Evolutionary conservation across 208 protist genomes (phyloP).

Genomic region (Crithidia acanthocephali): DNA sequence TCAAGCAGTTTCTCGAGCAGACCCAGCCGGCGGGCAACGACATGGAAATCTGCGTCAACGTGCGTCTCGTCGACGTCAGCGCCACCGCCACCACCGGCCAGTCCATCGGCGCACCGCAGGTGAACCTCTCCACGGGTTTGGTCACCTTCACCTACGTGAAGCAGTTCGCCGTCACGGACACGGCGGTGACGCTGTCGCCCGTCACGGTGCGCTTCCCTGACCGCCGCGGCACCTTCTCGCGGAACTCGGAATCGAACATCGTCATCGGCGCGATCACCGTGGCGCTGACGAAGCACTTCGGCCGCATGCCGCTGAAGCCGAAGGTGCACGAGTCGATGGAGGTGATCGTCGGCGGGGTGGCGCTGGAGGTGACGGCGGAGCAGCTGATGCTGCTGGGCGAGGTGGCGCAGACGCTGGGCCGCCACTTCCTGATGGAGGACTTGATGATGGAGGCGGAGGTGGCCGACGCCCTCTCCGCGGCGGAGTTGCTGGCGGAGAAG

Average conservation of each 20-base stretch:
- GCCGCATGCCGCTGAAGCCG: slow-evolving; percentile 67
- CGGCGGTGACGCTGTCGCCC: slow-evolving; percentile 57
- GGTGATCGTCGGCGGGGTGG: slow-evolving; percentile 52
- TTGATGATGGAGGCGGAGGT: slow-evolving; percentile 53
- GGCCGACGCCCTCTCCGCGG: slow-evolving; percentile 52
- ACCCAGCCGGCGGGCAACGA: slow-evolving; percentile 68
- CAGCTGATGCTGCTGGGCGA: slow-evolving; percentile 58
- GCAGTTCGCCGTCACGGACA: slow-evolving; percentile 68
- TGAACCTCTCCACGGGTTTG: slow-evolving; percentile 50
- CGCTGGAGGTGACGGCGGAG: slow-evolving; percentile 59
- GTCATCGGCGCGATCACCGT: slow-evolving; percentile 61
- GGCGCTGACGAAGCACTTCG: slow-evolving; percentile 72
- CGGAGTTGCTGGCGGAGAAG: slow-evolving; percentile 67
- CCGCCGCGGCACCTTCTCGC: slow-evolving; percentile 18
- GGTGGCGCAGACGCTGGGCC: slow-evolving; percentile 39
- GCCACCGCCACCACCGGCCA: slow-evolving; percentile 35
- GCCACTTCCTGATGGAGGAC: slow-evolving; percentile 70
- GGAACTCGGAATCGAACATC: slow-evolving; percentile 37
- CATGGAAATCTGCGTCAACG: slow-evolving; percentile 61
- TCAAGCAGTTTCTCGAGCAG: slow-evolving; percentile 69
- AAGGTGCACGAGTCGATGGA: slow-evolving; percentile 78
- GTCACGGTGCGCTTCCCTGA: slow-evolving; percentile 50
- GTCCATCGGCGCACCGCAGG: slow-evolving; percentile 27
- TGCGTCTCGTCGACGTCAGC: slow-evolving; percentile 61
- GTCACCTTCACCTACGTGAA: slow-evolving; percentile 74